Conservation (phyloP, 306 rosid genomes). For the Oemleria cerasiformis region DNA sequence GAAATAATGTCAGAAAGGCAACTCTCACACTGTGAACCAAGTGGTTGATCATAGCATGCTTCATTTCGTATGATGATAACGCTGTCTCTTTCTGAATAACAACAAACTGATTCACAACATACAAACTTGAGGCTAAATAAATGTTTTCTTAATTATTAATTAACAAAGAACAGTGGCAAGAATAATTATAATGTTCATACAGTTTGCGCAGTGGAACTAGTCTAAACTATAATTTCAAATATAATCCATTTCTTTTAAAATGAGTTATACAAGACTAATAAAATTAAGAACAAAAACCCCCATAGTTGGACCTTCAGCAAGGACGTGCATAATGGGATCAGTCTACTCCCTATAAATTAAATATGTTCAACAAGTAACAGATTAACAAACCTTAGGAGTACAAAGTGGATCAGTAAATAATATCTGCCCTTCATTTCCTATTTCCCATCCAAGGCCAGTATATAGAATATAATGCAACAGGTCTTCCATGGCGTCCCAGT, state of each 20-base stretch:
- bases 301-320: background rate
- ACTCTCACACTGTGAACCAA: background rate
- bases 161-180: background rate
- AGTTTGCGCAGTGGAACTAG: background rate
- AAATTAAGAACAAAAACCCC: background rate
- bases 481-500: conserved; percentile 99
- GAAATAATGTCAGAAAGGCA: background rate
- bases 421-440: conserved; percentile 94
- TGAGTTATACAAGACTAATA: background rate
- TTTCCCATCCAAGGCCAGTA: conserved; percentile 97
- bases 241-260: background rate
- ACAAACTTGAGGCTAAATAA: background rate
- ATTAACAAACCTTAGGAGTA: conserved; percentile 76
- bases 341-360: background rate
- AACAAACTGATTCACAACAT: background rate
- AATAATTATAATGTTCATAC: background rate
- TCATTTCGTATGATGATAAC: too few species aligned
- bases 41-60: too few species aligned
- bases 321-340: background rate
- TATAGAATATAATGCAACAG: conserved; percentile 80
- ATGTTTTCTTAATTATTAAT: background rate
- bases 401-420: conserved; percentile 89
- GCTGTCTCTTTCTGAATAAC: too few species aligned
- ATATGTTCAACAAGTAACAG: background rate
- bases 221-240: background rate